Evolutionary conservation across 768 basidiomycete species (phyloP).

Genomic region (Dictyophora rubrovolvata): DNA sequence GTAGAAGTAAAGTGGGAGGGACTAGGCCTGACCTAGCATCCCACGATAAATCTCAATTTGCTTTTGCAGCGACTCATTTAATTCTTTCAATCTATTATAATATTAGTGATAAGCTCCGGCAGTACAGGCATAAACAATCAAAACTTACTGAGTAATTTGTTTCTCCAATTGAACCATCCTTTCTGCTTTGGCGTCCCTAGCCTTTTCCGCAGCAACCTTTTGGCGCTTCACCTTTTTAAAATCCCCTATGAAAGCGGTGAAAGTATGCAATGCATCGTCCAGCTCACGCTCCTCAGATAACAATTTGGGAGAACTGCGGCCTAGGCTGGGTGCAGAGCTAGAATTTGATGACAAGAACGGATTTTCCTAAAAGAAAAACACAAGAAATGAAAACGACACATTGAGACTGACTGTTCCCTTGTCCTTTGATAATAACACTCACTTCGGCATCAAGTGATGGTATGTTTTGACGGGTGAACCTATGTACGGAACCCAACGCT

Average conservation of each 20-base stretch:
- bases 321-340: too few species aligned
- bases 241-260: neutral
- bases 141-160: conserved; percentile 1
- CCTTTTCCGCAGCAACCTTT: neutral
- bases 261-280: too few species aligned
- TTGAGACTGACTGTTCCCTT: too few species aligned
- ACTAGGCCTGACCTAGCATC: neutral
- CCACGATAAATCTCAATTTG: neutral
- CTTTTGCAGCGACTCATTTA: neutral
- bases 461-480: neutral
- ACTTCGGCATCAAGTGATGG: neutral
- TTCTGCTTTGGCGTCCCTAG: neutral
- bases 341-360: neutral
- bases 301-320: too few species aligned
- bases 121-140: neutral
- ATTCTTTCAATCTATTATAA: neutral
- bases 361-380: neutral
- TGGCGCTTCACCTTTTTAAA: neutral
- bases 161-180: neutral
- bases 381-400: too few species aligned
- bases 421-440: neutral
- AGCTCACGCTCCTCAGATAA: neutral
- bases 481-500: too few species aligned
- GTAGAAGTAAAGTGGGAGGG: too few species aligned
- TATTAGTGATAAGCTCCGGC: neutral